Evolutionary conservation across 2,329 filamentous ascomycete species (phyloP), one percentile per base, ranked within the genome.

Genomic region (Myrmaecium sp.): DNA sequence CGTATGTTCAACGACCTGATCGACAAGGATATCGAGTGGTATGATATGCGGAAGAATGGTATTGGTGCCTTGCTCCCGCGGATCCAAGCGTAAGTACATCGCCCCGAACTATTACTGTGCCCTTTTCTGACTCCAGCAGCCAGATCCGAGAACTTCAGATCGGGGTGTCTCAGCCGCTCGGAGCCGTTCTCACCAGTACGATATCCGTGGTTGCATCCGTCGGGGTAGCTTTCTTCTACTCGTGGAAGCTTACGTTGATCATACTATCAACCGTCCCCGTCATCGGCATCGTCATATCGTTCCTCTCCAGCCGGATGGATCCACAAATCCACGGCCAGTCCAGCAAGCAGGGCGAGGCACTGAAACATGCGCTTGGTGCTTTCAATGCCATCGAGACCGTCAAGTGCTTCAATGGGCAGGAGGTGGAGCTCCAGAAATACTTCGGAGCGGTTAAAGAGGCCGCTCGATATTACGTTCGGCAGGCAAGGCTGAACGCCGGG

Each of bases 171-270:
- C 75, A 89, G 36, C 74, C 82, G 1, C 57, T 94, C 1, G 84
- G 83, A 0, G 66, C 75, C 23, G 47, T 78, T 1, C 37, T 68
- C 0, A 57, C 77, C n/a, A 69, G 74, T 3, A 64, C 71, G 0
- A 17, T 74, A 4, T 66, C n/a, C n/a, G n/a, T n/a, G n/a, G n/a
- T n/a, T n/a, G n/a, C 69, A 4, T 76, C 77, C 6, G 52, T 93
- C 2, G 57, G 55, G 1, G 58, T 94, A 2, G 81, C 83, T 0
- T 64, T 94, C 16, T 75, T 69, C 44, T 76, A 69, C 39, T 89
- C 80, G 0, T 94, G 80, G 81, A 74, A 74, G 34, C 60, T 95
- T 10, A 83, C 84, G 0, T 57, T 93, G 0, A 72, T 91, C 3
- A 73, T 86, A 7, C 57, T 92, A 3, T 66, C 75, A 1, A 75